Evolutionary conservation across 805 yeast genomes (phyloP).

Genomic region (Lipomyces mesembrius): DNA sequence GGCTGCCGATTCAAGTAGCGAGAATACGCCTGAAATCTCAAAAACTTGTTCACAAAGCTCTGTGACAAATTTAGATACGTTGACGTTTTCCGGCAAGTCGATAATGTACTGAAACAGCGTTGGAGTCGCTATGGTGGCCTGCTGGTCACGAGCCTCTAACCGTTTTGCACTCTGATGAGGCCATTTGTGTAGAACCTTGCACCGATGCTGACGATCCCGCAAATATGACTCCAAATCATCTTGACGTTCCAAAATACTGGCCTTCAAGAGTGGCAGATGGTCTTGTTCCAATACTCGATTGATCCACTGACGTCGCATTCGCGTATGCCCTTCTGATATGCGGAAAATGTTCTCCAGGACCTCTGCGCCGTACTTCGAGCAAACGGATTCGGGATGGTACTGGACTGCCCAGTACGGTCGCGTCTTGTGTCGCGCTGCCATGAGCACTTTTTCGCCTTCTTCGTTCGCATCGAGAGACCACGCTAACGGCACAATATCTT

Average conservation of each 20-base stretch:
- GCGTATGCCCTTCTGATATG: slow-evolving; percentile 9
- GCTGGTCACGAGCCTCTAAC: slow-evolving; percentile 2
- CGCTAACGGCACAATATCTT: slow-evolving; percentile 62
- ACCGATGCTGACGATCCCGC: not conserved
- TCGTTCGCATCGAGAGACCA: slow-evolving; percentile 54
- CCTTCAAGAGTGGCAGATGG: slow-evolving; percentile 1
- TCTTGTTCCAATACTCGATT: slow-evolving; percentile 1
- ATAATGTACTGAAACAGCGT: slow-evolving; percentile 12
- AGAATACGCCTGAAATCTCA: slow-evolving; percentile 7
- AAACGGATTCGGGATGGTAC: slow-evolving; percentile 95
- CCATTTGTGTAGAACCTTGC: slow-evolving; percentile 2
- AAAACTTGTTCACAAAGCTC: slow-evolving; percentile 19
- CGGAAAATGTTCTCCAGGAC: slow-evolving; percentile 18
- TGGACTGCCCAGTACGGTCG: slow-evolving; percentile 91
- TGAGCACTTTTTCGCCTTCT: slow-evolving; percentile 48
- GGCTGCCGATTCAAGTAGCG: slow-evolving; percentile 73
- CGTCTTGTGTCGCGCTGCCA: slow-evolving; percentile 73
- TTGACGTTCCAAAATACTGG: not conserved
- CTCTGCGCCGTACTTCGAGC: slow-evolving; percentile 67
- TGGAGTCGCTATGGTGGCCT: slow-evolving; percentile 1
- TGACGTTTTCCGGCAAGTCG: slow-evolving; percentile 8
- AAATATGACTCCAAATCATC: not conserved
- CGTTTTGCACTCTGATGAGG: not conserved
- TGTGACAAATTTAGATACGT: slow-evolving; percentile 9
- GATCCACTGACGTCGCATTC: slow-evolving; percentile 7